A percentile compares a stretch with the other conserved stretches of the same genome.
phyloP scores from a whole-genome alignment of 306 rosid species.

The Cicer yamashitae region DNA sequence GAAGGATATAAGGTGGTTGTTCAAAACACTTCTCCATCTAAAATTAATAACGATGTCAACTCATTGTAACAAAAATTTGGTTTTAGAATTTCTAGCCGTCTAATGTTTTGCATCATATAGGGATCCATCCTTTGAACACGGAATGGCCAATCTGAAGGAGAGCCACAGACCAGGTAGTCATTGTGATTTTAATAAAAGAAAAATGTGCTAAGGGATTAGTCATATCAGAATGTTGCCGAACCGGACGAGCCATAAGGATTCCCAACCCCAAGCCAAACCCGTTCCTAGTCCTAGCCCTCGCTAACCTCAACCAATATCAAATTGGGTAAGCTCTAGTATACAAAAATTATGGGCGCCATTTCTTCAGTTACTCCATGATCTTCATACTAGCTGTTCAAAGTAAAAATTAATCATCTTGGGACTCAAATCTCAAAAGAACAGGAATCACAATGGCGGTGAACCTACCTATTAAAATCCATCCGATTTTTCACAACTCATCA shows the following conservation, averaged over 20 bases:
- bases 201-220: slow-evolving; percentile 40
- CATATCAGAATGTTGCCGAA: slow-evolving; percentile 35
- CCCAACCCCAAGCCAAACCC: slow-evolving; percentile 38
- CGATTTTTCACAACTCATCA: slow-evolving; percentile 72
- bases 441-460: slow-evolving; percentile 40
- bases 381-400: slow-evolving; percentile 49
- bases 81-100: slow-evolving; percentile 20
- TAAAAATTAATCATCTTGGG: slow-evolving; percentile 35
- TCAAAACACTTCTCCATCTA: not conserved
- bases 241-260: slow-evolving; percentile 30
- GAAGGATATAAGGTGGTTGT: slow-evolving; percentile 25
- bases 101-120: slow-evolving; percentile 25
- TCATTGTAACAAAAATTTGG: slow-evolving; percentile 37
- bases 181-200: slow-evolving; percentile 39
- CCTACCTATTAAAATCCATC: slow-evolving; percentile 37
- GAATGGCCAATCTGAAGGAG: slow-evolving; percentile 28
- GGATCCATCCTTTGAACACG: slow-evolving; percentile 22
- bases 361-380: slow-evolving; percentile 44
- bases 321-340: slow-evolving; percentile 44
- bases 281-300: slow-evolving; percentile 35
- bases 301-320: slow-evolving; percentile 38
- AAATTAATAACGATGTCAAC: slow-evolving; percentile 19
- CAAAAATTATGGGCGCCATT: slow-evolving; percentile 42
- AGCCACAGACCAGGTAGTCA: slow-evolving; percentile 33
- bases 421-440: slow-evolving; percentile 35